phyloP scores from a whole-genome alignment of 352 stramenopile genomes.

The Phytophthora vignae region DNA sequence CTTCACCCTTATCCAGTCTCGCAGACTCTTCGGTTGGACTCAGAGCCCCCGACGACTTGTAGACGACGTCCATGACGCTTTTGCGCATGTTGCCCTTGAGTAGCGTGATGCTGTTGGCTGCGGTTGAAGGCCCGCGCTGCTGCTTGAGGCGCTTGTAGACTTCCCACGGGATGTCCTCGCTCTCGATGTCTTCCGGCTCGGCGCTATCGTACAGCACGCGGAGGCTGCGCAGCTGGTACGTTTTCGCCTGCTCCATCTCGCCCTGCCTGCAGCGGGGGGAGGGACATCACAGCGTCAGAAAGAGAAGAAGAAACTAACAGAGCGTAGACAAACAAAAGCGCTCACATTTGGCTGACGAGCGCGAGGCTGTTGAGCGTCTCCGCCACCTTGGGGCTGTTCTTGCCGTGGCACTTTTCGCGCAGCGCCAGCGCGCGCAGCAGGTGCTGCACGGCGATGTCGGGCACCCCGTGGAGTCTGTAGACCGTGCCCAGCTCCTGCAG shows the following conservation, averaged over 20 bases:
- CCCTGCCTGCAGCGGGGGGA: conserved; percentile 34
- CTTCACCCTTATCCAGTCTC: conserved; percentile 9
- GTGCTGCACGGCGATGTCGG: conserved; percentile 66
- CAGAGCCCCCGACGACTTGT: conserved; percentile 27
- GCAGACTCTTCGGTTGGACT: conserved; percentile 15
- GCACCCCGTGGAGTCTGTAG: conserved; percentile 65
- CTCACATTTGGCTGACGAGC: conserved; percentile 59
- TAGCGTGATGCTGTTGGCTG: conserved; percentile 66
- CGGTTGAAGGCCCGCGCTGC: conserved; percentile 66
- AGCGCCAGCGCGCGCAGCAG: conserved; percentile 60
- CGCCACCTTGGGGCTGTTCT: conserved; percentile 71
- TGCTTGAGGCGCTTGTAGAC: conserved; percentile 82
- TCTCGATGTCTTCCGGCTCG: conserved; percentile 76
- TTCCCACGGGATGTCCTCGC: conserved; percentile 80
- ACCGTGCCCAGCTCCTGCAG: conserved; percentile 74
- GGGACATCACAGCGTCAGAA: no score
- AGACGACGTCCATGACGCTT: conserved; percentile 49
- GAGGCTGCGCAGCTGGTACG: conserved; percentile 67
- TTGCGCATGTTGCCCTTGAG: conserved; percentile 74
- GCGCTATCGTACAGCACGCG: conserved; percentile 55
- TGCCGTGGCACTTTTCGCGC: conserved; percentile 56
- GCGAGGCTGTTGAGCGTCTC: conserved; percentile 85
- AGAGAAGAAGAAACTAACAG: neutral
- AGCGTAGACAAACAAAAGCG: no score
- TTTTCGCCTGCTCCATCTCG: conserved; percentile 47